Evolutionary conservation across 2,329 filamentous ascomycete species (phyloP), one percentile per base, ranked within the genome.

Genomic region (Dothistroma septosporum): DNA sequence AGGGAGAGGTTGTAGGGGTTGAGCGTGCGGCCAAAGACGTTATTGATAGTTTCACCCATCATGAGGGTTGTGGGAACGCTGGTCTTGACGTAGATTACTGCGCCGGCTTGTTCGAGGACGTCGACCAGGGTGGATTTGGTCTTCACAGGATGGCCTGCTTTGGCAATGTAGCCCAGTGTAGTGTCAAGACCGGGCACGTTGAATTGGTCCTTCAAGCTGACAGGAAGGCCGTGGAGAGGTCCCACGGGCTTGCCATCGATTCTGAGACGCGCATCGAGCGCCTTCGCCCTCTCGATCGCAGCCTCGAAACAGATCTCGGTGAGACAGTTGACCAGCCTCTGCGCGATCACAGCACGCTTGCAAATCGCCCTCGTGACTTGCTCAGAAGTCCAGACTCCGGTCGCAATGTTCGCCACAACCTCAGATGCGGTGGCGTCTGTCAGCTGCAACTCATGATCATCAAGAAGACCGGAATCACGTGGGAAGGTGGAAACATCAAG

Each of bases 1-100:
- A 87, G 76, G 19, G 79, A 75, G 0, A 82, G 78, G 61, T 88
- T 88, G 60, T 81, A 77, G 0, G 88, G 87, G 68, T 88, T 89
- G 2, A 88, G 74, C 0, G 84, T 76, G 3, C 77, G 70, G 3
- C 76, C 77, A 57, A 79, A 79, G 48, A 79, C 64, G 46, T 72
- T 70, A 61, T 73, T 72, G 37, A 71, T 64, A 2, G 66, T 67
- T 47, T 72, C 71, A 19, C 59, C 70, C 14, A 66, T 70, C 78
- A 82, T 80, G 63, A 85, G 57, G 37, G 80, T 83, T 61, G 82
- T 79, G 2, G 83, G 82, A 1, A 84, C 71, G 61, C 83, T 84
- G 4, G 82, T 85, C 69, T 85, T 83, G 69, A 75, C 78, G 64
- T 80, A 80, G 1, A 81, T 63, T 0, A 84, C 77, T 1, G 82